phyloP scores from a whole-genome alignment of 2,329 filamentous ascomycete genomes.

The Arthroderma sp. region DNA sequence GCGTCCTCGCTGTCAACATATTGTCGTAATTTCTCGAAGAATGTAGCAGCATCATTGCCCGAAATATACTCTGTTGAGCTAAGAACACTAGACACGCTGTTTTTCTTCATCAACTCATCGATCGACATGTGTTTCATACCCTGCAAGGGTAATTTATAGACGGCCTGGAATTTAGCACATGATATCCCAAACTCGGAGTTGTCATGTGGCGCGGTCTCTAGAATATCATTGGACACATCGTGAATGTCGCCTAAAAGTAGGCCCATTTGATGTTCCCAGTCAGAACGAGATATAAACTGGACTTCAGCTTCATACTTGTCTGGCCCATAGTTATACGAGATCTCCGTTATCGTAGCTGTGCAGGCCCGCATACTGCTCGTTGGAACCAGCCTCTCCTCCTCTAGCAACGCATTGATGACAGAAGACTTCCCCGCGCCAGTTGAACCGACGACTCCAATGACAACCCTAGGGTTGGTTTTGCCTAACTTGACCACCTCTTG shows the following conservation, averaged over 20 bases:
- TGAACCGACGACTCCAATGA: slow-evolving; percentile 50
- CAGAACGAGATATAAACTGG: slow-evolving; percentile 42
- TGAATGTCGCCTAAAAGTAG: slow-evolving; percentile 38
- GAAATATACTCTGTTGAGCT: slow-evolving; percentile 36
- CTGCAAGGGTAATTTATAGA: slow-evolving; percentile 20
- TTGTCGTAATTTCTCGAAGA: slow-evolving; percentile 38
- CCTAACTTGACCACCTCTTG: slow-evolving; percentile 32
- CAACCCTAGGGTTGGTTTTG: slow-evolving; percentile 30
- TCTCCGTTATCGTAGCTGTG: slow-evolving; percentile 50
- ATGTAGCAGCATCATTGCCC: slow-evolving; percentile 26
- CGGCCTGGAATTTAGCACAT: slow-evolving; percentile 32
- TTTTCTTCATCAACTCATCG: slow-evolving; percentile 33
- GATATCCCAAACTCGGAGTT: slow-evolving; percentile 36
- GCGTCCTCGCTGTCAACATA: slow-evolving; percentile 49
- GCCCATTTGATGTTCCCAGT: slow-evolving; percentile 44
- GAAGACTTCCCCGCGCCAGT: slow-evolving; percentile 53
- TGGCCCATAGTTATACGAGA: slow-evolving; percentile 43
- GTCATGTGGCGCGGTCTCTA: too few species aligned
- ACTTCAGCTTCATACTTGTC: slow-evolving; percentile 45
- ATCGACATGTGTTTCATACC: slow-evolving; percentile 12
- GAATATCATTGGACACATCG: slow-evolving; percentile 24
- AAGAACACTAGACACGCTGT: slow-evolving; percentile 33
- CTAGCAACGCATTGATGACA: slow-evolving; percentile 51
- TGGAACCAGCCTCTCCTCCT: slow-evolving; percentile 46
- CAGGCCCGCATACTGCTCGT: slow-evolving; percentile 51